Evolutionary conservation across 2,329 filamentous ascomycete genomes (phyloP), one percentile per base, ranked within the genome.

Genomic region (Cladosporium sp.): DNA sequence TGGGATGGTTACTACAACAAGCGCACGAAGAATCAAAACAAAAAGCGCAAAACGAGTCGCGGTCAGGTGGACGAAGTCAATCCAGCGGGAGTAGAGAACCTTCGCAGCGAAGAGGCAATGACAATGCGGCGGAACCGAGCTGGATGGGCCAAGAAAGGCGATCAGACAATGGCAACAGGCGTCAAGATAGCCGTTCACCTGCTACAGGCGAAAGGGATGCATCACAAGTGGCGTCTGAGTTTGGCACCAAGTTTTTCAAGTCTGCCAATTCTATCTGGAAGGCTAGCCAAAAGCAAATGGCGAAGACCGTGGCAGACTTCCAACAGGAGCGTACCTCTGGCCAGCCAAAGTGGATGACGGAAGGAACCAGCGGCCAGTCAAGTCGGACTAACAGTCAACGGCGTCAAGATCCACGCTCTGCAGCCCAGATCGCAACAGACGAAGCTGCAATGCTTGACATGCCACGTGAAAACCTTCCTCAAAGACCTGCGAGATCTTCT

Each of bases 261-360:
- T 93, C 91, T 2, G 93, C 93, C 2, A 95, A 94, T 58, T 92
- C 88, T 1, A 72, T 97, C 0, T 98, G 93, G 93, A 98, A 95
- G 66, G 88, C 86, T 3, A 84, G 92, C 0, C 88, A 91, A 63
- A 98, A 95, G 69, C 91, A 88, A 65, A 80, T 97, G 51, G 89
- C 95, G 62, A 89, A 93, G 68, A 92, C 89, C 4, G 87, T 97
- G 29, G 84, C 90, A 7, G 93, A 98, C 13, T 86, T 97, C 52
- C 80, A 82, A 59, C 71, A 76, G 47, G 90, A 95, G 61, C 78
- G 76, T 20, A 90, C 95, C 62, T 77, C 86, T 2, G 87, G 68
- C 62, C 88, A 95, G 64, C 93, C 93, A 0, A 93, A 88, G 64
- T 98, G 93, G 93, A 95, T 98, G 92, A 83, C 86, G 59, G 86